Percentiles rank a stretch among this genome's conserved stretches.
Conservation (phyloP, 2,329 filamentous ascomycete genomes). For the Fusarium kyushuense region DNA sequence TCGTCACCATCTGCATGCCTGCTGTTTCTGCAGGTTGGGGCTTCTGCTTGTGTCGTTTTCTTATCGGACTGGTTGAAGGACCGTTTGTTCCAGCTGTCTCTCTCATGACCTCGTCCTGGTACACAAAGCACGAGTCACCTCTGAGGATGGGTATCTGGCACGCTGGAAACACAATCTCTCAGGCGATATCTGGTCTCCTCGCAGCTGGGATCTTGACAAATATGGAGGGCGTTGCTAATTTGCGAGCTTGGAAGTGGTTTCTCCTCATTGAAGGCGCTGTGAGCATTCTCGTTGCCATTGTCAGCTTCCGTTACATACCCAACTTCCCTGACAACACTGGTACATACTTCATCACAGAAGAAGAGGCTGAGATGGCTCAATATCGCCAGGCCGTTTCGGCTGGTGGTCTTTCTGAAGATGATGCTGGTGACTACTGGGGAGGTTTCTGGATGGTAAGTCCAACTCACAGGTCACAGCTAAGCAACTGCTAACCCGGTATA, state of each 20-base stretch:
- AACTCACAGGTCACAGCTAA: rapidly evolving
- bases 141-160: slow-evolving; percentile 60
- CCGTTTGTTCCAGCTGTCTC: slow-evolving; percentile 60
- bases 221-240: slow-evolving; percentile 54
- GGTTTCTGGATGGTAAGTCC: slow-evolving; percentile 47
- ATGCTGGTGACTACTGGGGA: slow-evolving; percentile 55
- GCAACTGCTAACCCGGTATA: background rate
- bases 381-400: slow-evolving; percentile 53
- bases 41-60: slow-evolving; percentile 51
- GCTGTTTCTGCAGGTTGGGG: slow-evolving; percentile 50
- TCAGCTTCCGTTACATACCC: slow-evolving; percentile 53
- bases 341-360: slow-evolving; percentile 53
- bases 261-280: slow-evolving; percentile 54
- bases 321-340: slow-evolving; percentile 52
- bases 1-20: slow-evolving; percentile 59
- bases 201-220: slow-evolving; percentile 59
- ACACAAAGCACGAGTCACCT: slow-evolving; percentile 59
- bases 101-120: slow-evolving; percentile 61
- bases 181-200: slow-evolving; percentile 58
- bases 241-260: slow-evolving; percentile 58
- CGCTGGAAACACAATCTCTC: slow-evolving; percentile 59
- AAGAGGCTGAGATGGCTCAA: slow-evolving; percentile 56
- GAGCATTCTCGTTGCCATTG: slow-evolving; percentile 50
- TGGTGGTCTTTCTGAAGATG: slow-evolving; percentile 53
- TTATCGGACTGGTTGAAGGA: slow-evolving; percentile 50